Base-by-base conservation (phyloP, 2,329 filamentous ascomycete species). In the Aspergillus unguis region DNA sequence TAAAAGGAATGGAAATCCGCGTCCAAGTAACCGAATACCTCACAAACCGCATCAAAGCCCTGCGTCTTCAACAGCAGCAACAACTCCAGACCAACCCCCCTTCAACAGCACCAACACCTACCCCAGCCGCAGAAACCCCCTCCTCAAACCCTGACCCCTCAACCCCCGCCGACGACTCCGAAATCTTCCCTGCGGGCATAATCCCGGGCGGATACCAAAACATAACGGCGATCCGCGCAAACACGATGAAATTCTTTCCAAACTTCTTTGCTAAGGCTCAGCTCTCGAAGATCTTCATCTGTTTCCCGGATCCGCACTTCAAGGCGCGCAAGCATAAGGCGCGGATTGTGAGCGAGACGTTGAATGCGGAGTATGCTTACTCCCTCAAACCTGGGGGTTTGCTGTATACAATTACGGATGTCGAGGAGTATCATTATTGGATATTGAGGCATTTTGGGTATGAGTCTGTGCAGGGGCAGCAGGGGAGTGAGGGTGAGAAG, bases 191-290 rank as follows among this genome's bases (percentile, higher is more conserved):
- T 28, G 55, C 55, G 5, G 44, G 58, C 4, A 60, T 62, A 37
- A 56, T 71, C 11, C 62, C 69, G 0, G 69, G 71, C 17, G 71
- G 76, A 43, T 97, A 90, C 71, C 87, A 95, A 67, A 99, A 99
- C 70, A 86, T 92, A 49, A 85, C 88, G 32, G 95, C 90, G 67
- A 78, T 99, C 44, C 86, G 94, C 57, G 89, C 90, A 60, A 99
- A 99, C 76, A 90, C 90, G 4, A 99, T 99, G 94, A 99, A 99
- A 71, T 99, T 97, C 72, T 78, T 99, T n/a, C 92, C 95, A 57
- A 97, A 99, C 69, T 96, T 96, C 79, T 97, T 99, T 78, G 77
- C 75, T 50, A 88, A 86, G 65, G 79, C 75, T 10, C 92, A 96
- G 69, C 83, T 99, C 10, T 83, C 81, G 58, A 95, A 95, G 68